Conservation (phyloP, 192 early-diverging fungal genomes). For the Gamsiella multidivaricata region DNA sequence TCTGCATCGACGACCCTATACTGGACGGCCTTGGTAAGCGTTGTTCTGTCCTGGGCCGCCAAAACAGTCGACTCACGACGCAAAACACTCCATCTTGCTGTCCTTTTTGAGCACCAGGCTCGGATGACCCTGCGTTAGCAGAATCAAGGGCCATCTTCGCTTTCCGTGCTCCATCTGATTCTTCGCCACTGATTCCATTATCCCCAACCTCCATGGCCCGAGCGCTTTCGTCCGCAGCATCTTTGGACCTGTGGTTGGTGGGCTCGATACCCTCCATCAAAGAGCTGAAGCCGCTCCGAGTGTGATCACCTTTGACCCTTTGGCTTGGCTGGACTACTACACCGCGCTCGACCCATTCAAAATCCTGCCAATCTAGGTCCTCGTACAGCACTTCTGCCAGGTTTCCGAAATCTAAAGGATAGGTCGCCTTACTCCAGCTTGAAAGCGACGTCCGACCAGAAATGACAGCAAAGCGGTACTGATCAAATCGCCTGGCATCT, state of each 20-base stretch:
- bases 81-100: slow-evolving; percentile 52
- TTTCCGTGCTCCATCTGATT: not conserved
- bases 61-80: slow-evolving; percentile 48
- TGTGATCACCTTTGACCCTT: slow-evolving; percentile 4
- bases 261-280: slow-evolving; percentile 35
- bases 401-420: slow-evolving; percentile 16
- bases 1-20: not conserved
- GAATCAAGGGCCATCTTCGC: not conserved
- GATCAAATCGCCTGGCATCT: slow-evolving; percentile 40
- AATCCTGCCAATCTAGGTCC: slow-evolving; percentile 53
- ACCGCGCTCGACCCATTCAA: slow-evolving; percentile 53
- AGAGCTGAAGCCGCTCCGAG: not conserved
- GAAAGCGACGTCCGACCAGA: slow-evolving; percentile 45
- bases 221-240: not conserved
- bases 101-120: not conserved
- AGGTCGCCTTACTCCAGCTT: slow-evolving; percentile 36
- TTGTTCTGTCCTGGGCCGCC: slow-evolving; percentile 36
- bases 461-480: slow-evolving; percentile 57
- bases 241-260: not conserved
- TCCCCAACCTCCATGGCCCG: slow-evolving; percentile 2
- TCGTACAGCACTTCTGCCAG: slow-evolving; percentile 42
- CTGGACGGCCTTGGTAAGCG: not conserved
- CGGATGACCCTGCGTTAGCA: not conserved
- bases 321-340: slow-evolving; percentile 43
- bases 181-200: not conserved